A percentile compares a stretch with the other conserved stretches of the same genome.
Evolutionary conservation across 306 rosid genomes (phyloP).

Genomic region (Geum urbanum): DNA sequence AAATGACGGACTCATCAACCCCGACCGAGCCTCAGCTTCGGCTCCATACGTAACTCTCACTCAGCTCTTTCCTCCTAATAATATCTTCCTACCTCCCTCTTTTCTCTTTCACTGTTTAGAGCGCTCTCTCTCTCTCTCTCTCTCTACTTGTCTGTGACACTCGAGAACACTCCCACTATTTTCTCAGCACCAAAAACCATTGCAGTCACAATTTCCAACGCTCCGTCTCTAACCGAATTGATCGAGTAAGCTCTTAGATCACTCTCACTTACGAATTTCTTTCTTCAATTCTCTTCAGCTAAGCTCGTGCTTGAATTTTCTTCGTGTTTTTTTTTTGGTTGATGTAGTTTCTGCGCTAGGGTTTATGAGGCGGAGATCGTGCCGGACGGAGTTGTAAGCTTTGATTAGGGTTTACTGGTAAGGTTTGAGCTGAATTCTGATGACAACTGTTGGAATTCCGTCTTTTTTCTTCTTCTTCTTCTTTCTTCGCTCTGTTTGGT

Average conservation of each 20-base stretch:
- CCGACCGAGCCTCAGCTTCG: conserved; percentile 22
- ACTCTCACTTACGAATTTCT: conserved; percentile 10
- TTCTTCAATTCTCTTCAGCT: background rate
- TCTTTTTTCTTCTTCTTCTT: conserved; percentile 5
- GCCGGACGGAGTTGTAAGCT: conserved; percentile 12
- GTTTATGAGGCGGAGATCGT: conserved; percentile 21
- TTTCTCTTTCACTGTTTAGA: conserved; percentile 13
- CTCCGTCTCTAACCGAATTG: background rate
- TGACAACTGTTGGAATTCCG: conserved; percentile 15
- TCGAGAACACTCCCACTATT: conserved; percentile 17
- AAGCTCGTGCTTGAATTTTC: conserved; percentile 11
- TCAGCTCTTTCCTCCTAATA: background rate
- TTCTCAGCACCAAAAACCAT: conserved; percentile 5
- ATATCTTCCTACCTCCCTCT: conserved; percentile 2
- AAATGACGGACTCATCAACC: too few relatives aligned
- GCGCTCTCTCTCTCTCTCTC: conserved; percentile 9
- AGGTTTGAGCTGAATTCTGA: conserved; percentile 23
- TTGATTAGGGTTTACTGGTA: conserved; percentile 44
- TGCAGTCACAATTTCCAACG: background rate
- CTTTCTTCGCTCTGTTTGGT: conserved; percentile 13
- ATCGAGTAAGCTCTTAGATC: conserved; percentile 22
- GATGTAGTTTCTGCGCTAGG: conserved; percentile 22
- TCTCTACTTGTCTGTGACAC: conserved; percentile 31
- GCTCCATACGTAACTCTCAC: background rate
- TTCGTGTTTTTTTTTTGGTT: background rate